Percentiles rank a stretch among this genome's conserved stretches.
Conservation (phyloP, 108 stramenopile species). For the Cyclostephanos invisitatus region DNA sequence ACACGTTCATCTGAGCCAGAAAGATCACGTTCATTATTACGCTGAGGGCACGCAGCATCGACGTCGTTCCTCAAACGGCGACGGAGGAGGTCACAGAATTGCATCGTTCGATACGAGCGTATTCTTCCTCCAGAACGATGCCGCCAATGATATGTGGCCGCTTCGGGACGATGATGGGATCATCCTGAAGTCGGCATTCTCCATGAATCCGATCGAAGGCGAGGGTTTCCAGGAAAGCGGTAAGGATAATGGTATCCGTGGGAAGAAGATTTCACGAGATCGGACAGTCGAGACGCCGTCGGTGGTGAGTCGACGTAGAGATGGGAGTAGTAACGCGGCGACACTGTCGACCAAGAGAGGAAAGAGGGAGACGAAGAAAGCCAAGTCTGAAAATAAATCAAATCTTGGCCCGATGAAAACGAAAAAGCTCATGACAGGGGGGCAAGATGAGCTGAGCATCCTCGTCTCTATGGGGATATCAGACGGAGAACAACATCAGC, state of each 20-base stretch:
- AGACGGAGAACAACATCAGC: not conserved
- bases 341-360: not conserved
- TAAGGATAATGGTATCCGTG: not conserved
- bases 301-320: not conserved
- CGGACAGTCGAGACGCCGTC: not conserved
- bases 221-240: not conserved
- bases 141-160: constrained; percentile 57
- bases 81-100: constrained; percentile 56
- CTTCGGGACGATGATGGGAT: constrained; percentile 37
- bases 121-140: constrained; percentile 77
- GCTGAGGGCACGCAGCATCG: constrained; percentile 83
- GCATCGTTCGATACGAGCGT: constrained; percentile 86
- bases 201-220: constrained; percentile 16
- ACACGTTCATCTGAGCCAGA: constrained; percentile 65
- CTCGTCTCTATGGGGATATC: constrained; percentile 38
- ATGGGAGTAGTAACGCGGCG: not conserved
- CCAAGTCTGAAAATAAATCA: not conserved
- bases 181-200: constrained; percentile 55
- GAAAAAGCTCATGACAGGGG: constrained; percentile 33
- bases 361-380: constrained; percentile 8
- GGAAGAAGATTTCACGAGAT: not conserved
- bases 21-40: constrained; percentile 68
- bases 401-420: constrained; percentile 9
- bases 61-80: not conserved
- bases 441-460: constrained; percentile 43